Base-by-base conservation (phyloP, 2,329 filamentous ascomycete species). In the Aureobasidium vineae region DNA sequence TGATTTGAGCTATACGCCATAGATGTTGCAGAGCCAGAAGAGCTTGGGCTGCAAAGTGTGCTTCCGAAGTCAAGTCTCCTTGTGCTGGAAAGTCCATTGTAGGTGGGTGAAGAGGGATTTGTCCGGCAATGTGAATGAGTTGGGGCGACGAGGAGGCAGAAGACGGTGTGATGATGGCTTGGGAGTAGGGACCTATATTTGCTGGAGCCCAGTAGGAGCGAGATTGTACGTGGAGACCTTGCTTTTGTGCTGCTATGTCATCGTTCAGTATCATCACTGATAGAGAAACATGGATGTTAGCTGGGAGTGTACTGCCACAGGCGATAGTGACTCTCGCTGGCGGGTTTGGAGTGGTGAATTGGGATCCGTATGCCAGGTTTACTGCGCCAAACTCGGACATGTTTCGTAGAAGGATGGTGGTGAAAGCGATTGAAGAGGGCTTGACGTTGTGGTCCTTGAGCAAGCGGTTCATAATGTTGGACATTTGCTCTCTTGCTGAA, bases 121-220 rank as follows among this genome's bases (percentile, higher is more conserved):
- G 95, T 0, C 95, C 95, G 0, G 95, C 93, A 41, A 97, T 83
- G 65, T 87, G 88, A 19, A 94, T 81, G 11, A 85, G 8, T 5
- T 64, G 67, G 15, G 50, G 69, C 21, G 40, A n/a, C 36, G 36
- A 16, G 52, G 36, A 26, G 53, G 68, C 59, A 41, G 33, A 15
- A 19, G 52, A 26, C 26, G 81, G 80, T 13, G 86, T 78, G 2
- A 84, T 82, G 59, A 95, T 87, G 4, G 92, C 92, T 79, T 99
- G 95, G 66, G 93, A 97, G 77, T 98, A 98, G 0, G 95, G 95
- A 0, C 95, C 95, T 64, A 99, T 98, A 74, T 98, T 98, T 23
- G 95, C 94, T 0, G 95, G 95, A 0, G 95, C 95, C 95, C 95
- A 99, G 81, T 98, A 98, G 13, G 92, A 96, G 45, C 91, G 83